phyloP scores from a whole-genome alignment of 2,329 filamentous ascomycete species.

The Penicillium corylophilum region DNA sequence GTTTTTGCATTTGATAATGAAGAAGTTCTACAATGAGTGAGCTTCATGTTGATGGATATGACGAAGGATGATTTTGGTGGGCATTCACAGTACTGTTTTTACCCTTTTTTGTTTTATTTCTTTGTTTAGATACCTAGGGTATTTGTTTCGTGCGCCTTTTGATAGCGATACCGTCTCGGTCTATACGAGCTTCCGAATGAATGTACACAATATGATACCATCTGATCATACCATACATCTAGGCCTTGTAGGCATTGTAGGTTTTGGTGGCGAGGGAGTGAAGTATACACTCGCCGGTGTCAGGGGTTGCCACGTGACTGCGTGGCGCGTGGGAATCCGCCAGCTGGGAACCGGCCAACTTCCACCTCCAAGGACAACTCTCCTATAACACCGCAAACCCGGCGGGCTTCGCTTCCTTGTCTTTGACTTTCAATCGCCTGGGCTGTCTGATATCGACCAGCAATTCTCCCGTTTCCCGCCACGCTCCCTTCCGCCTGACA shows the following conservation, averaged over 20 bases:
- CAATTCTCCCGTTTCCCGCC: constrained; percentile 1
- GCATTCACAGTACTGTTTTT: constrained; percentile 22
- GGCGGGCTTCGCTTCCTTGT: constrained; percentile 14
- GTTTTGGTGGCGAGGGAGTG: neutral
- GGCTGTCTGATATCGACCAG: constrained; percentile 1
- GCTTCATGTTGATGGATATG: constrained; percentile 20
- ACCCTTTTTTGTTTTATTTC: constrained; percentile 11
- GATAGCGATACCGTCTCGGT: constrained; percentile 24
- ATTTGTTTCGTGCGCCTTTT: constrained; percentile 17
- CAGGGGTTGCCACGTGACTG: constrained; percentile 36
- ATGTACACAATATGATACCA: constrained; percentile 24
- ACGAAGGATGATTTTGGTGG: constrained; percentile 21
- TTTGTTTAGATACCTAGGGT: constrained; percentile 26
- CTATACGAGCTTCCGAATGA: constrained; percentile 16
- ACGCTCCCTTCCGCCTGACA: constrained; percentile 10
- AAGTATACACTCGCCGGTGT: constrained; percentile 15
- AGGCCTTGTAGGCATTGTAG: neutral
- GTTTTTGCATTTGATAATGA: constrained; percentile 93
- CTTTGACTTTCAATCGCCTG: constrained; percentile 12
- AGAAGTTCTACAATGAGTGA: constrained; percentile 82
- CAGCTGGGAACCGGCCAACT: constrained; percentile 25
- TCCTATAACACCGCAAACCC: constrained; percentile 14
- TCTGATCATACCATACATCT: neutral
- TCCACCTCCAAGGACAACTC: constrained; percentile 17
- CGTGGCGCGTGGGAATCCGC: constrained; percentile 25